Base-by-base conservation (phyloP, 805 yeast species). In the Brettanomyces bruxellensis region DNA sequence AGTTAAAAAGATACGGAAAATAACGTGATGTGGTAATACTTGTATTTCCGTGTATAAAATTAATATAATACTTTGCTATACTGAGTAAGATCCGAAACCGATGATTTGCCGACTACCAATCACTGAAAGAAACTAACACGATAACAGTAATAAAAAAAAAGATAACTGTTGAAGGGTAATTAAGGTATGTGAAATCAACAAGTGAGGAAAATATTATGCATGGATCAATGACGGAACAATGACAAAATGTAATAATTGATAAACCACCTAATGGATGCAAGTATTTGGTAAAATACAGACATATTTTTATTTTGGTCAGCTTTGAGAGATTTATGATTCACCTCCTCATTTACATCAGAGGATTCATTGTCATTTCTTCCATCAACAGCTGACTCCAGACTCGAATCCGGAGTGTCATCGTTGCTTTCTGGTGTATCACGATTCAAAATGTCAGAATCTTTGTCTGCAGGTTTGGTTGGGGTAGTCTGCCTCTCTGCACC, bases 1-100 rank as follows among this genome's bases (percentile, higher is more conserved):
- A 88, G 59, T 62, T 85, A 52, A 75, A 71, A 56, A 66, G 62
- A 46, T 81, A 70, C 56, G 79, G 80, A 4, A 62, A 53, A 49
- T 5, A 30, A 38, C 4, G 12, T 30, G 6, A 18, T 34, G n/a
- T 22, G 28, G 14, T 7, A 34, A 34, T 23, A 23, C 14, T 42
- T 12, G 18, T 28, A 41, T 11, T 32, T 34, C 7, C n/a, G 22
- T 6, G 14, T 25, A 12, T 23, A 9, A 13, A 18, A 8, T 25
- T 34, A 18, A 9, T 25, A 14, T 14, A 40, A 34, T 23, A 34
- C 25, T 22, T 38, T 22, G 25, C 40, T 22, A 38, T 14, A 12
- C 25, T 14, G 25, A 18, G 25, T 14, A 5, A 22, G 14, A 3
- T 13, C 23, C 6, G 5, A 18, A 38, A 22, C 11, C 32, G 32